Evolutionary conservation across 2,329 filamentous ascomycete species (phyloP), one percentile per base, ranked within the genome.

Genomic region (Truncatella angustata): DNA sequence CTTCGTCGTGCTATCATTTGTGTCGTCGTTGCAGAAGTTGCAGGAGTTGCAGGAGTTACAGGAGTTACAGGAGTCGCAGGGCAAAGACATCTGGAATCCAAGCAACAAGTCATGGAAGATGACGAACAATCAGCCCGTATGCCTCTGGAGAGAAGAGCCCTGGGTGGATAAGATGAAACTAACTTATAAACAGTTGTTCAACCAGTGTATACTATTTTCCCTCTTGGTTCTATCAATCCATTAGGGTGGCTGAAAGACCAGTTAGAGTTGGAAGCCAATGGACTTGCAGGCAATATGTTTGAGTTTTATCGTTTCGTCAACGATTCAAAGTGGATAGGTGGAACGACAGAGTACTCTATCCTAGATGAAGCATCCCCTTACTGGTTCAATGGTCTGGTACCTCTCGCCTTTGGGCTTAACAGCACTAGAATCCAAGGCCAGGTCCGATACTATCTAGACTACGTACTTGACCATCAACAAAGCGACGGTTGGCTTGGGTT

Each of bases 331-430:
- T 85, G 79, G 79, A 60, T 79, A 2, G 80, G 78, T 3, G 78
- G 79, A 4, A 58, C 67, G 28, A 61, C 67, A 3, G 79, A 83
- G 56, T 84, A 84, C 58, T 79, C 72, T 11, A 64, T 65, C 20
- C 66, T 83, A 2, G 73, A 82, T 57, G 81, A 84, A 65, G 77
- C 73, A 2, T 72, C 76, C 23, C 78, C 80, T 0, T 83, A 83
- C 61, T 84, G 80, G 77, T 78, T 81, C 59, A 83, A 84, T 57
- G 77, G 74, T 4, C 67, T 82, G 1, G 79, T 84, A 2, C 79
- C 81, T 16, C 69, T 84, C 21, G 79, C 81, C 1, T 84, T 78
- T 54, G 65, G 64, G 0, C 62, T 79, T 4, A 68, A 78, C 47
- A 74, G 83, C 59, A 56, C 65, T 3, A 64, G 73, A 4, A 64